These are phyloP conservation scores for Mucor velutinosus DNA, from an alignment of 371 early-diverging fungal genomes.

Conservation along the genomic window DNA sequence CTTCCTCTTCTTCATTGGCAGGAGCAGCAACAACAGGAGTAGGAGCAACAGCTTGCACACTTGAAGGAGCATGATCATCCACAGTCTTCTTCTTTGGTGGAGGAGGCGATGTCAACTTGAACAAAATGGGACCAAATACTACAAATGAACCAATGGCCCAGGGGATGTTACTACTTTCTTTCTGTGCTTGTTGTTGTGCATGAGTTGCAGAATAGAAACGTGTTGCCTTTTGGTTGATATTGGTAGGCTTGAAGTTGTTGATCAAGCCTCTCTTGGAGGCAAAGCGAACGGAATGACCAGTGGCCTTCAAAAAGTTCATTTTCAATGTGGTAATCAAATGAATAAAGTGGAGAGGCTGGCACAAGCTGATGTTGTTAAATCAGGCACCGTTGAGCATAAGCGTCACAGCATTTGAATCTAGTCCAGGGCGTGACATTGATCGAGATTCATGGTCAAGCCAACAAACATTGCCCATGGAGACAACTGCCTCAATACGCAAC, in stretches of 20 bases:
- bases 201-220: slow-evolving; percentile 15
- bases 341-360: neutral
- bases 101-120: slow-evolving; percentile 62
- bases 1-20: slow-evolving; percentile 13
- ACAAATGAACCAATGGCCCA: slow-evolving; percentile 64
- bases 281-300: slow-evolving; percentile 19
- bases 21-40: slow-evolving; percentile 15
- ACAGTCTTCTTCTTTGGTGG: slow-evolving; percentile 41
- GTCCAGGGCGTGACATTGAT: too few relatives aligned
- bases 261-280: slow-evolving; percentile 15
- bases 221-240: neutral
- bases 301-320: slow-evolving; percentile 24
- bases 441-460: too few relatives aligned
- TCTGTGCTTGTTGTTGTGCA: neutral
- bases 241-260: neutral
- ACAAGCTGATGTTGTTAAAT: neutral
- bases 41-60: neutral
- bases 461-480: too few relatives aligned
- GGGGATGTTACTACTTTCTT: slow-evolving; percentile 43
- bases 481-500: too few relatives aligned
- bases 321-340: neutral
- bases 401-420: too few relatives aligned
- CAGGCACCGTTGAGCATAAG: neutral
- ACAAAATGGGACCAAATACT: slow-evolving; percentile 62
- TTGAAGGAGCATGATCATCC: neutral